These are phyloP conservation scores for Macrophomina tecta DNA, from an alignment of 2,329 filamentous ascomycete species.

Conservation along the genomic window DNA sequence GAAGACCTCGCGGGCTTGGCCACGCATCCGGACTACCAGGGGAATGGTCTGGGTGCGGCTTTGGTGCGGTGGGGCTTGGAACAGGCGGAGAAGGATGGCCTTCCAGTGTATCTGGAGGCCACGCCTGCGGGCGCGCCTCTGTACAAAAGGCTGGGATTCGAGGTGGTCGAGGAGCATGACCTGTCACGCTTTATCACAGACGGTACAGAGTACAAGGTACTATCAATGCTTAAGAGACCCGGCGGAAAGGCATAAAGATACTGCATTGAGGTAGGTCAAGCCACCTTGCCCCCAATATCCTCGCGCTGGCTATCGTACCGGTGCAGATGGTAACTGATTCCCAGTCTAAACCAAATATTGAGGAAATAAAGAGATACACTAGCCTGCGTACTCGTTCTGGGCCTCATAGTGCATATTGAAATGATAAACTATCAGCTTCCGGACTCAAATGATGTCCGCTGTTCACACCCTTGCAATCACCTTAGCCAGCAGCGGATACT, in stretches of 20 bases:
- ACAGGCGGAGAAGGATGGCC: conserved; percentile 40
- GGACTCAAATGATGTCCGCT: too few relatives aligned
- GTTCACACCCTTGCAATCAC: too few relatives aligned
- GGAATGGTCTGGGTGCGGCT: conserved; percentile 12
- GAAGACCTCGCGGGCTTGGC: conserved; percentile 11
- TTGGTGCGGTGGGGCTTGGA: conserved; percentile 26
- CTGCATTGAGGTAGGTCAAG: too few relatives aligned
- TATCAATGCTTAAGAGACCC: background rate
- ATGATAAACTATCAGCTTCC: too few relatives aligned
- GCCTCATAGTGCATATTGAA: too few relatives aligned
- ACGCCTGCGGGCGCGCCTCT: conserved; percentile 44
- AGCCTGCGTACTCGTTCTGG: too few relatives aligned
- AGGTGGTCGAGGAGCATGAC: conserved; percentile 35
- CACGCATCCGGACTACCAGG: conserved; percentile 20
- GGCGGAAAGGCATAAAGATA: background rate
- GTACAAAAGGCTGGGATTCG: conserved; percentile 41
- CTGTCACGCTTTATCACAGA: conserved; percentile 32
- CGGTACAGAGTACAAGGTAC: background rate
- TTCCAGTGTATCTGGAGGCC: conserved; percentile 49
- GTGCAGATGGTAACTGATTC: too few relatives aligned
- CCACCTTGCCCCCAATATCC: too few relatives aligned
- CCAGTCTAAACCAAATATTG: too few relatives aligned
- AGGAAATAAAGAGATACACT: too few relatives aligned
- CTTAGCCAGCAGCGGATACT: too few relatives aligned
- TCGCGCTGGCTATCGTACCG: too few relatives aligned